phyloP scores from a whole-genome alignment of 2,329 filamentous ascomycete genomes.

The Aspergillus aculeatus region DNA sequence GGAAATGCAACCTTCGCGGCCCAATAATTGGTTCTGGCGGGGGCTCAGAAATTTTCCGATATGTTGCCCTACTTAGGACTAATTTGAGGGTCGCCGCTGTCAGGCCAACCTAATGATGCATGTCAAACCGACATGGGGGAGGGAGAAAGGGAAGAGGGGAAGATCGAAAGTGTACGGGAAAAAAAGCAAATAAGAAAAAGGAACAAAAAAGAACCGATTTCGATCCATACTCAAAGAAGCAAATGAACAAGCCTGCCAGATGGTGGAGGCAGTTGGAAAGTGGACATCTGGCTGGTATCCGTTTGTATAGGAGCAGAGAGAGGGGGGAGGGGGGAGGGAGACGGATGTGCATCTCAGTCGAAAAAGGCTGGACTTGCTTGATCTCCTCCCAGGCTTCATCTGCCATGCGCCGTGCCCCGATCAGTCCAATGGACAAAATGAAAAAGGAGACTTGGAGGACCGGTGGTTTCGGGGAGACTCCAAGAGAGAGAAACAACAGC shows the following conservation, averaged over 20 bases:
- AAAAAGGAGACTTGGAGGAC: too few species aligned
- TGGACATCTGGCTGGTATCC: not conserved
- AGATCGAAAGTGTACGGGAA: not conserved
- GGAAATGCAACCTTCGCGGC: not conserved
- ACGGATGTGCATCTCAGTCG: not conserved
- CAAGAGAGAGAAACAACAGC: not conserved
- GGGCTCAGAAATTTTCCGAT: constrained; percentile 13
- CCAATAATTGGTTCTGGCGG: constrained; percentile 7
- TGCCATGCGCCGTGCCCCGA: too few species aligned
- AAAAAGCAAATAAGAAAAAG: not conserved
- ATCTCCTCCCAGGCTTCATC: too few species aligned
- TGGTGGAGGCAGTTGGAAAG: not conserved
- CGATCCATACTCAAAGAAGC: not conserved
- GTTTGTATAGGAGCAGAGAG: not conserved
- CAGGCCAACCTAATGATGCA: not conserved
- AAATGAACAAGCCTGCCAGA: not conserved
- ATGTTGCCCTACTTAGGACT: constrained; percentile 10
- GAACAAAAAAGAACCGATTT: not conserved
- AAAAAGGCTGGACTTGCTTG: not conserved
- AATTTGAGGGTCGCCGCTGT: constrained; percentile 10
- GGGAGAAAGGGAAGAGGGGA: too few species aligned
- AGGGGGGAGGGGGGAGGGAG: not conserved
- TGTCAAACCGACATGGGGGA: not conserved
- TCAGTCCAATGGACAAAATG: too few species aligned
- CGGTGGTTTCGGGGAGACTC: too few species aligned